These are phyloP conservation scores for Lagerstroemia speciosa DNA, from an alignment of 345 rosid species.

Conservation along the genomic window DNA sequence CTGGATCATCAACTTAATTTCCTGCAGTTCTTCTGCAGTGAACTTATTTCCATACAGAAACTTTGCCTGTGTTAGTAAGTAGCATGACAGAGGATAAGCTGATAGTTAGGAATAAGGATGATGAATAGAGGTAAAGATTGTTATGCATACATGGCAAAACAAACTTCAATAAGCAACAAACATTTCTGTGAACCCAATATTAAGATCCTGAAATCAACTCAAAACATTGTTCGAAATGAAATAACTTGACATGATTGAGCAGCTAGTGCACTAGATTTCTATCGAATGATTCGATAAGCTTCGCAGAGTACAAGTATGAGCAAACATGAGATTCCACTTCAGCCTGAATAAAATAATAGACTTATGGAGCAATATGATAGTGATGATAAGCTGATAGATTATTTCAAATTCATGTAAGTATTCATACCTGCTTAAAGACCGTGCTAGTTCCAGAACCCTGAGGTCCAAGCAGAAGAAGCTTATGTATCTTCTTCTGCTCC, in stretches of 20 bases:
- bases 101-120: background rate
- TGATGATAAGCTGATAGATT: background rate
- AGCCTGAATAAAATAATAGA: background rate
- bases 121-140: background rate
- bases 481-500: constrained; percentile 72
- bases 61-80: constrained; percentile 60
- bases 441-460: constrained; percentile 97
- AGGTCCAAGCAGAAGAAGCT: constrained; percentile 76
- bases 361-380: background rate
- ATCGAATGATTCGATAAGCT: background rate
- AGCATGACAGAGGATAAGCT: background rate
- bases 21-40: constrained; percentile 65
- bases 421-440: constrained; percentile 83
- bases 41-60: constrained; percentile 87
- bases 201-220: background rate
- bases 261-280: background rate
- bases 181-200: background rate
- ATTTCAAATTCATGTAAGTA: background rate
- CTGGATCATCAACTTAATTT: constrained; percentile 92
- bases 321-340: background rate
- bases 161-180: background rate
- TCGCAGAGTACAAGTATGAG: background rate
- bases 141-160: background rate
- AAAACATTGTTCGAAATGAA: background rate
- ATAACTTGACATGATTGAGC: background rate